phyloP scores from a whole-genome alignment of 768 basidiomycete species.

The Boletellus ananas region DNA sequence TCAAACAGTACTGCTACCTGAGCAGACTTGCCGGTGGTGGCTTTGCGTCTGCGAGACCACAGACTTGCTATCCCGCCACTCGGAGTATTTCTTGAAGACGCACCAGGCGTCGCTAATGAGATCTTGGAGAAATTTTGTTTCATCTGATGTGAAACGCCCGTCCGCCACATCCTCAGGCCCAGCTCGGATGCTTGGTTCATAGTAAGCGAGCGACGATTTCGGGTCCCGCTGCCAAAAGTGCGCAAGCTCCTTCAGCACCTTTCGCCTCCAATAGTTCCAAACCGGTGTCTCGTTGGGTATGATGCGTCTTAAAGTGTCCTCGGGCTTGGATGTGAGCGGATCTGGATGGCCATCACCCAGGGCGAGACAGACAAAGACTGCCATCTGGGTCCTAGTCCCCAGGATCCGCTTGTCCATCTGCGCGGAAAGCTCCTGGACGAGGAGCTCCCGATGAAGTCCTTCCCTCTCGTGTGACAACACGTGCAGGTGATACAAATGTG shows the following conservation, averaged over 20 bases:
- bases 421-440: conserved; percentile 7
- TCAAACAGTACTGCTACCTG: conserved; percentile 5
- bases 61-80: conserved; percentile 9
- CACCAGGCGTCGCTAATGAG: conserved; percentile 24
- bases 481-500: conserved; percentile 32
- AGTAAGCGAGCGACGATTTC: not conserved
- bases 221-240: no score
- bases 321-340: conserved; percentile 1
- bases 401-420: conserved; percentile 11
- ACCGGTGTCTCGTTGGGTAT: conserved; percentile 28
- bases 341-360: conserved; percentile 9
- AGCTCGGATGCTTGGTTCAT: conserved; percentile 13
- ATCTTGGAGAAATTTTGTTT: conserved; percentile 8
- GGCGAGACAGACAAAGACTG: conserved; percentile 25
- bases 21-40: not conserved
- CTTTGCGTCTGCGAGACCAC: not conserved
- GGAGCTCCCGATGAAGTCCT: conserved; percentile 17
- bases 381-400: conserved; percentile 28
- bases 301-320: conserved; percentile 9
- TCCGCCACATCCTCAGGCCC: conserved; percentile 9
- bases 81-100: conserved; percentile 13
- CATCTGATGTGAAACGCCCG: conserved; percentile 2
- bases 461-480: conserved; percentile 31
- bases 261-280: conserved; percentile 27
- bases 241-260: conserved; percentile 6